A percentile compares a stretch with the other conserved stretches of the same genome.
Evolutionary conservation across 1,284 basidiomycete species (phyloP).

Genomic region (Trichosporon asahii): DNA sequence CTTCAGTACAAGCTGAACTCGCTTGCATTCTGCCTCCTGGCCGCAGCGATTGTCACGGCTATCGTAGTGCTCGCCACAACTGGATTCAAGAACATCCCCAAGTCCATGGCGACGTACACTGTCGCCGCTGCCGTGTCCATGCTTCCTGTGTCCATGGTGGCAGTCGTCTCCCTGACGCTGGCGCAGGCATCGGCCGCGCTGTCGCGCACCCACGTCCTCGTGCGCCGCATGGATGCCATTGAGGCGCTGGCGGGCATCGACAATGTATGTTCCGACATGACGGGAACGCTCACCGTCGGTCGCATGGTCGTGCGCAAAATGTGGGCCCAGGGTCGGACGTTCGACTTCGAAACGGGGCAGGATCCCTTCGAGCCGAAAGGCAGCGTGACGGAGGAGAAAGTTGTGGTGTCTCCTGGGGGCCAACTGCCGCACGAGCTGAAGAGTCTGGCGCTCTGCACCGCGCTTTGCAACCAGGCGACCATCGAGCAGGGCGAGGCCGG

Average conservation of each 20-base stretch:
- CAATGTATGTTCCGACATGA: conserved; percentile 65
- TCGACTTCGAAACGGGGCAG: conserved; percentile 49
- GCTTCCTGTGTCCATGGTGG: conserved; percentile 56
- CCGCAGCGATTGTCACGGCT: conserved; percentile 58
- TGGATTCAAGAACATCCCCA: conserved; percentile 53
- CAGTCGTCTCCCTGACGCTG: conserved; percentile 52
- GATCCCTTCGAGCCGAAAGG: conserved; percentile 54
- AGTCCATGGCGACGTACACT: conserved; percentile 52
- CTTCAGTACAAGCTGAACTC: conserved; percentile 62
- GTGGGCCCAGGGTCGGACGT: conserved; percentile 56
- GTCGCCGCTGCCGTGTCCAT: conserved; percentile 59
- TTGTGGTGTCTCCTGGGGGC: conserved; percentile 26
- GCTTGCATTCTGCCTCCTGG: conserved; percentile 63
- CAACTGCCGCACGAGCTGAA: conserved; percentile 32
- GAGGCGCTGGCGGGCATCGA: conserved; percentile 63
- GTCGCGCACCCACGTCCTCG: conserved; percentile 55
- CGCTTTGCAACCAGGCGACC: conserved; percentile 56
- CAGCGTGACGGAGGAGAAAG: conserved; percentile 35
- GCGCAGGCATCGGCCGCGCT: conserved; percentile 52
- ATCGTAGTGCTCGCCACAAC: conserved; percentile 62
- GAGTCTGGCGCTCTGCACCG: conserved; percentile 52
- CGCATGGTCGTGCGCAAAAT: conserved; percentile 59
- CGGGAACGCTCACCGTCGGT: conserved; percentile 62
- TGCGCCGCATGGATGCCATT: conserved; percentile 55
- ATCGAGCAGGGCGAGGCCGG: conserved; percentile 52